Conservation (phyloP, 73 alveolate species). For the Breviolum minutum region DNA sequence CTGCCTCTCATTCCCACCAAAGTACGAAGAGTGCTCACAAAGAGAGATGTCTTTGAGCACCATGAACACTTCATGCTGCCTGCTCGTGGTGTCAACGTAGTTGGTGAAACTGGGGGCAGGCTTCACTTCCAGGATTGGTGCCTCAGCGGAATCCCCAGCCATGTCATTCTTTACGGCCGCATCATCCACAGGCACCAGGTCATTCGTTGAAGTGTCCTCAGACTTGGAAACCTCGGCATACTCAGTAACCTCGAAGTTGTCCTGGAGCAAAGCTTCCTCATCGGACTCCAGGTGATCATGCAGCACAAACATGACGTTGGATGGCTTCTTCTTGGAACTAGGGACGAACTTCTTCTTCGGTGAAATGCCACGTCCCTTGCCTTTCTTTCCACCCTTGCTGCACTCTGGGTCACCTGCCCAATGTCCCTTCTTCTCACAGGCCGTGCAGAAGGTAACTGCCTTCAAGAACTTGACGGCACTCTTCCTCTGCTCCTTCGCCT, state of each 20-base stretch:
- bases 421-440: constrained; percentile 9
- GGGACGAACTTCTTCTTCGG: not conserved
- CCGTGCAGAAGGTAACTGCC: not conserved
- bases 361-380: not conserved
- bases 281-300: not conserved
- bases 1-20: not conserved
- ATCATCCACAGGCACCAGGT: not conserved
- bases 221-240: not conserved
- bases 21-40: not conserved
- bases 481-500: not conserved
- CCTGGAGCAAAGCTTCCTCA: not conserved
- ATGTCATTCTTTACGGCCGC: not conserved
- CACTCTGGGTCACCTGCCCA: constrained; percentile 24
- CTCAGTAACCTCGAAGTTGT: not conserved
- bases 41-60: not conserved
- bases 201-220: not conserved
- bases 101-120: not conserved
- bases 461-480: constrained; percentile 28
- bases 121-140: not conserved
- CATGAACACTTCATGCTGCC: constrained; percentile 26
- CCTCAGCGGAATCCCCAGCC: not conserved
- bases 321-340: constrained; percentile 1
- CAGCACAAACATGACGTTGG: constrained; percentile 29
- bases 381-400: not conserved
- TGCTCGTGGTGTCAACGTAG: not conserved